These are phyloP conservation scores for Penicillium paneum DNA, from an alignment of 2,329 filamentous ascomycete genomes.

Conservation along the genomic window DNA sequence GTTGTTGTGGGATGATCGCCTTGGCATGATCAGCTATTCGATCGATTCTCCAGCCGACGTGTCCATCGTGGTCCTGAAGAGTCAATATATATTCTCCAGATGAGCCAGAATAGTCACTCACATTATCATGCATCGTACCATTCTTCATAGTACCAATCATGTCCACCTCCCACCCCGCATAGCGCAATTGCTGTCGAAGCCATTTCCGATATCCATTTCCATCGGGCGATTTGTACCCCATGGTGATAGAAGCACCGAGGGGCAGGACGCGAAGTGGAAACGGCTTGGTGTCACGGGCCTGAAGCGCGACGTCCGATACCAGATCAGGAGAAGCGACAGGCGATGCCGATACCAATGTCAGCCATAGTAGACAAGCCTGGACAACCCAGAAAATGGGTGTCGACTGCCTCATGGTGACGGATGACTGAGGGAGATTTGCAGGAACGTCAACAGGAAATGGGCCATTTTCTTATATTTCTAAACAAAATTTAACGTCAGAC, in stretches of 20 bases:
- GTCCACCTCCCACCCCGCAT: slow-evolving; percentile 27
- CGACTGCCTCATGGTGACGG: slow-evolving; percentile 5
- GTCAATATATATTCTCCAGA: not conserved
- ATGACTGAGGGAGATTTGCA: not conserved
- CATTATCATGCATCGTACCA: slow-evolving; percentile 28
- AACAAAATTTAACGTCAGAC: slow-evolving; percentile 2
- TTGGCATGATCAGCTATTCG: slow-evolving; percentile 14
- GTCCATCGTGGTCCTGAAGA: slow-evolving; percentile 26
- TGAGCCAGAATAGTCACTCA: slow-evolving; percentile 3
- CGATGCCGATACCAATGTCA: not conserved
- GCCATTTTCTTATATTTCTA: not conserved
- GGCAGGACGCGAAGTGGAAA: slow-evolving; percentile 22
- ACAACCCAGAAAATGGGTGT: slow-evolving; percentile 5
- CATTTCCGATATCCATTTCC: slow-evolving; percentile 42
- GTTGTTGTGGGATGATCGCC: slow-evolving; percentile 13
- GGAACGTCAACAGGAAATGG: not conserved
- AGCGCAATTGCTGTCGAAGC: slow-evolving; percentile 36
- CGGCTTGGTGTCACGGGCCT: slow-evolving; percentile 4
- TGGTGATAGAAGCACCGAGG: slow-evolving; percentile 40
- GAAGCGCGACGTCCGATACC: not conserved
- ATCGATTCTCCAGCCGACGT: slow-evolving; percentile 24
- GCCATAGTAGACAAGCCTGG: slow-evolving; percentile 8
- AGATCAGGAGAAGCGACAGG: not conserved
- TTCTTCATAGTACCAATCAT: slow-evolving; percentile 27
- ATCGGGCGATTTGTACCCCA: slow-evolving; percentile 30